Evolutionary conservation across 352 stramenopile genomes (phyloP).

Genomic region (Phytophthora citrophthora): DNA sequence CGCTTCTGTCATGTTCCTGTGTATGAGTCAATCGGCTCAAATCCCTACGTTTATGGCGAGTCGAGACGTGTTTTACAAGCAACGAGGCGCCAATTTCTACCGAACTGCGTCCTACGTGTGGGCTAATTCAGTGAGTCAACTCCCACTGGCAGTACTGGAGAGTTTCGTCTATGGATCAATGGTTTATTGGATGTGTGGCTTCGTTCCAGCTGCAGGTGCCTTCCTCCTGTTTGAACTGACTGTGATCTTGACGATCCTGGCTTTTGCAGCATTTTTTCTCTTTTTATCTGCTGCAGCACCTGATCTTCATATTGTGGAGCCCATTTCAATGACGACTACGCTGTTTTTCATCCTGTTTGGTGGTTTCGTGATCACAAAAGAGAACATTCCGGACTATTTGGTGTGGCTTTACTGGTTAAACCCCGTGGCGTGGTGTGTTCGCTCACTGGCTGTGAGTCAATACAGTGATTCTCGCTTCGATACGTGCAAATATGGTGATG

Average conservation of each 20-base stretch:
- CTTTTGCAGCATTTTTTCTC: constrained; percentile 49
- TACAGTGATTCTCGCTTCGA: constrained; percentile 33
- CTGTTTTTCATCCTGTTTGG: constrained; percentile 52
- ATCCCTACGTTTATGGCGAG: constrained; percentile 75
- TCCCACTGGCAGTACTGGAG: too few relatives aligned
- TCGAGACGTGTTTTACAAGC: constrained; percentile 79
- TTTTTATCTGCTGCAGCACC: constrained; percentile 38
- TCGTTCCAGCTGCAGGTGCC: constrained; percentile 14
- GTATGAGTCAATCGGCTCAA: constrained; percentile 63
- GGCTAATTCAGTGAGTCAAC: too few relatives aligned
- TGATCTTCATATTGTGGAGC: constrained; percentile 39
- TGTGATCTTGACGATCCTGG: constrained; percentile 42
- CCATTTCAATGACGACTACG: constrained; percentile 40
- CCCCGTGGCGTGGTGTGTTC: constrained; percentile 48
- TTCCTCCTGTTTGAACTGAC: constrained; percentile 48
- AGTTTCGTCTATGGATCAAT: too few relatives aligned
- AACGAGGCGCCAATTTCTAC: constrained; percentile 17
- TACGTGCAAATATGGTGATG: constrained; percentile 22
- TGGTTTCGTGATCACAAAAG: constrained; percentile 41
- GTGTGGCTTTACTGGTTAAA: constrained; percentile 49
- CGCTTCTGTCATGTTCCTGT: constrained; percentile 71
- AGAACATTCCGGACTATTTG: constrained; percentile 42
- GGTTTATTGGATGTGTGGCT: constrained; percentile 1
- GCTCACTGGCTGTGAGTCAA: constrained; percentile 37
- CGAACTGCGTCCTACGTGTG: too few relatives aligned